Evolutionary conservation across 2,329 filamentous ascomycete genomes (phyloP), one percentile per base, ranked within the genome.

Genomic region (Hansfordia pulvinata): DNA sequence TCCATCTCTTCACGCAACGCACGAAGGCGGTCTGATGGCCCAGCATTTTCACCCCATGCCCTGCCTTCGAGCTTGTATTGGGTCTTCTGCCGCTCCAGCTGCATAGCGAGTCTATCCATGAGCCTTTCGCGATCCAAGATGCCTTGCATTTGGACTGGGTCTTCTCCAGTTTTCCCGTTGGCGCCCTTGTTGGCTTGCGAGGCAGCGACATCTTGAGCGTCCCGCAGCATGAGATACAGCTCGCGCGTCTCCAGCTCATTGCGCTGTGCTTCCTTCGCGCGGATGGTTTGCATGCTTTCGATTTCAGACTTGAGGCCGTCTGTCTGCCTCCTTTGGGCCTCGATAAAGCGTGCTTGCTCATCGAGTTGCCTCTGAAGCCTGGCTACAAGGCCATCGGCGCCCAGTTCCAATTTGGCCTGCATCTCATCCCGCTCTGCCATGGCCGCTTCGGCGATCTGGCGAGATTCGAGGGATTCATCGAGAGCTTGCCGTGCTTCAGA

Each of bases 1-100:
- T 96, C 90, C 90, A 98, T 98, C 54, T 86, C 77, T 54, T 96
- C 88, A 31, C 90, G 78, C 26, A 96, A 64, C 37, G 92, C 88
- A 37, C 90, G 78, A 31, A 98, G 63, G 42, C 86, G 77, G 55
- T 98, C 90, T 23, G 85, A 94, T 9, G 90, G 88, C 19, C 83
- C 83, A 36, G 79, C 67, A 27, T 69, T 60, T 35, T 92, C 81
- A 35, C 77, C 77, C 80, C 88, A 93, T 7, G 84, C 76, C 50
- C 83, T 83, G 39, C 90, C 90, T 53, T 96, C 90, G 17, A 98
- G 71, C 54, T 94, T 94, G 55, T 84, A 93, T 48, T 96, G 86
- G 1, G 90, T 96, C 68, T 96, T 96, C 37, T 93, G 88, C 36
- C 90, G 69, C 58, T 96, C 88, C 21, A 98, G 72, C 54, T 96